Evolutionary conservation across 257 asterid genomes (phyloP).

Genomic region (Eucommia ulmoides): DNA sequence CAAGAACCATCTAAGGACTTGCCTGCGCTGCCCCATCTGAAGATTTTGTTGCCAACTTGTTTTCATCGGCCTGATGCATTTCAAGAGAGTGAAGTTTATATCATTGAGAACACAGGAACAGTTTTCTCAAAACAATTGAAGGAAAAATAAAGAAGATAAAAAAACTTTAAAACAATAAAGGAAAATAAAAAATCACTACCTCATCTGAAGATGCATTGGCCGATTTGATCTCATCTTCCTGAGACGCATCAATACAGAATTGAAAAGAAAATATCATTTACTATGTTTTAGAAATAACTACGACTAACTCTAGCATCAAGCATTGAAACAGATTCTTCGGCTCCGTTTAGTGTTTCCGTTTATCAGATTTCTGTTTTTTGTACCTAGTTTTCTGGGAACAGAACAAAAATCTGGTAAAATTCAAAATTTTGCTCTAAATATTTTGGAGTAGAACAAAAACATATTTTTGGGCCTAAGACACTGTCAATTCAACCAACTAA

Average conservation of each 20-base stretch:
- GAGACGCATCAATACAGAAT: neutral
- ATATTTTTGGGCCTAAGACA: neutral
- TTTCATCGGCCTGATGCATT: slow-evolving; percentile 7
- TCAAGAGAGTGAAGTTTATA: neutral
- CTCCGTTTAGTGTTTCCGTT: too few species aligned
- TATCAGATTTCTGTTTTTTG: too few species aligned
- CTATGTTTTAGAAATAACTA: too few species aligned
- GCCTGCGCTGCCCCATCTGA: slow-evolving; percentile 11
- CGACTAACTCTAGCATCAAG: too few species aligned
- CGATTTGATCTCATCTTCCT: neutral
- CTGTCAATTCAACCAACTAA: slow-evolving; percentile 5
- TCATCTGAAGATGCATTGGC: neutral
- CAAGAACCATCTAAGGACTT: slow-evolving; percentile 2
- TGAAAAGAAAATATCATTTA: too few species aligned
- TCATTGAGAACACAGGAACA: neutral
- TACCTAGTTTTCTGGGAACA: neutral
- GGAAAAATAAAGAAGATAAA: neutral
- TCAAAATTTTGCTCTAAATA: neutral
- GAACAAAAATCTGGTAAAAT: too few species aligned
- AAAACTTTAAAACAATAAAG: neutral
- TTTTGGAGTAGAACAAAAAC: neutral
- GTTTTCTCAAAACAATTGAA: neutral
- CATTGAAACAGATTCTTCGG: too few species aligned
- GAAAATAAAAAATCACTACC: neutral
- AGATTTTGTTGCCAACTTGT: slow-evolving; percentile 8